phyloP scores from a whole-genome alignment of 2,329 filamentous ascomycete species.

The Anisogramma anomala region DNA sequence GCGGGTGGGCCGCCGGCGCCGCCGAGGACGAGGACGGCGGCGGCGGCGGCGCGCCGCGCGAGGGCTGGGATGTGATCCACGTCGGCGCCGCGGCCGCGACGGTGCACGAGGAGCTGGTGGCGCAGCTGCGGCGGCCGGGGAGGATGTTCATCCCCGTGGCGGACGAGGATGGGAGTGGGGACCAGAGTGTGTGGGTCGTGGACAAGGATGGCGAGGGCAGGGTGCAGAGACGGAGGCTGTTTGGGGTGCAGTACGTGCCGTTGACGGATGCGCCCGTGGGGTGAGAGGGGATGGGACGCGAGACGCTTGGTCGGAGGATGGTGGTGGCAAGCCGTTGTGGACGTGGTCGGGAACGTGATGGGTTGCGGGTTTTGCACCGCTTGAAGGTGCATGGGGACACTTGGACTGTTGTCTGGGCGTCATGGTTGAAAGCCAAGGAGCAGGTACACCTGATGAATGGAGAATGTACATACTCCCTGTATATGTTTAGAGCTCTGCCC shows the following conservation, averaged over 20 bases:
- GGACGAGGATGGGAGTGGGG: constrained; percentile 31
- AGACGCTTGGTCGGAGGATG: no score
- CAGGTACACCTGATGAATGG: no score
- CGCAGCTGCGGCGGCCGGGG: constrained; percentile 70
- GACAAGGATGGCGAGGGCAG: constrained; percentile 58
- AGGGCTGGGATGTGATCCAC: constrained; percentile 83
- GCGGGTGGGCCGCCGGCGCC: constrained; percentile 44
- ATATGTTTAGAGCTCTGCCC: no score
- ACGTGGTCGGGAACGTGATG: no score
- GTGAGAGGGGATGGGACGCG: no score
- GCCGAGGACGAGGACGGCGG: constrained; percentile 32
- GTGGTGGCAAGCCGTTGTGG: no score
- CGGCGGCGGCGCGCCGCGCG: constrained; percentile 27
- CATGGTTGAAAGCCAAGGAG: no score
- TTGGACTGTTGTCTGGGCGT: no score
- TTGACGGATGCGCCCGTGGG: constrained; percentile 53
- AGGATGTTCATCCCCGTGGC: constrained; percentile 71
- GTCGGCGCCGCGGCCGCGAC: constrained; percentile 76
- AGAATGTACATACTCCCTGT: no score
- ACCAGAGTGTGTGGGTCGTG: constrained; percentile 62
- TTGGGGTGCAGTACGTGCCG: constrained; percentile 66
- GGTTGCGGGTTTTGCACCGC: no score
- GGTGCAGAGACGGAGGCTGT: constrained; percentile 49
- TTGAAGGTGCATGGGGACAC: no score
- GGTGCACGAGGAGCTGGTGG: constrained; percentile 59